Conservation (phyloP, 768 basidiomycete genomes). For the Mycena crocata region DNA sequence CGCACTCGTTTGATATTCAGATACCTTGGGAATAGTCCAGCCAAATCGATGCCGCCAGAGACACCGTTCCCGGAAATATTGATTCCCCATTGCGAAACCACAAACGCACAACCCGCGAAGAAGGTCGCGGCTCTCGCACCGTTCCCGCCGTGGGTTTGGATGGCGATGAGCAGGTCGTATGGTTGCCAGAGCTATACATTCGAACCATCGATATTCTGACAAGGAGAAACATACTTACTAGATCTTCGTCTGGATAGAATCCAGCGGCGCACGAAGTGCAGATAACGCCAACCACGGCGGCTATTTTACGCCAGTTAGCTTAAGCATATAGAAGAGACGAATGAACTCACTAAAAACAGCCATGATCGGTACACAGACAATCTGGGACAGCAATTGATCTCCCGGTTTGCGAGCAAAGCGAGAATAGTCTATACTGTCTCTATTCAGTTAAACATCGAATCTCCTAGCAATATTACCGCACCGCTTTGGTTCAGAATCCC, state of each 20-base stretch:
- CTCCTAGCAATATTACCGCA: not conserved
- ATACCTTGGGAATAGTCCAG: not conserved
- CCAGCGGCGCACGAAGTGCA: not conserved
- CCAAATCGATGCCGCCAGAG: not conserved
- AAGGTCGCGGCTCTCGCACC: not conserved
- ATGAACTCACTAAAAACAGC: not conserved
- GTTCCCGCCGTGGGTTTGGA: not conserved
- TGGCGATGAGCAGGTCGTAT: not conserved
- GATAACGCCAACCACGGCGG: not conserved
- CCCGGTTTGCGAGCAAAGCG: not conserved
- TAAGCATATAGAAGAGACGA: not conserved
- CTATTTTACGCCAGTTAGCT: not conserved
- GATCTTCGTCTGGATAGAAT: not conserved
- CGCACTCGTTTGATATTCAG: not conserved
- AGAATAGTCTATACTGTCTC: not conserved
- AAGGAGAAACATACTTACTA: not conserved
- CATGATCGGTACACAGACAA: not conserved
- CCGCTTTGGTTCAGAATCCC: conserved; percentile 3
- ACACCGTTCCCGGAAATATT: not conserved
- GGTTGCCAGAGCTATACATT: not conserved
- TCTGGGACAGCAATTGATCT: not conserved
- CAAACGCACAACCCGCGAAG: not conserved
- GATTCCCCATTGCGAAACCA: not conserved
- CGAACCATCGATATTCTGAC: not conserved
- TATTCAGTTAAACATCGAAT: not conserved